phyloP scores from a whole-genome alignment of 2,329 filamentous ascomycete species.

The Gaeumannomyces sp. region DNA sequence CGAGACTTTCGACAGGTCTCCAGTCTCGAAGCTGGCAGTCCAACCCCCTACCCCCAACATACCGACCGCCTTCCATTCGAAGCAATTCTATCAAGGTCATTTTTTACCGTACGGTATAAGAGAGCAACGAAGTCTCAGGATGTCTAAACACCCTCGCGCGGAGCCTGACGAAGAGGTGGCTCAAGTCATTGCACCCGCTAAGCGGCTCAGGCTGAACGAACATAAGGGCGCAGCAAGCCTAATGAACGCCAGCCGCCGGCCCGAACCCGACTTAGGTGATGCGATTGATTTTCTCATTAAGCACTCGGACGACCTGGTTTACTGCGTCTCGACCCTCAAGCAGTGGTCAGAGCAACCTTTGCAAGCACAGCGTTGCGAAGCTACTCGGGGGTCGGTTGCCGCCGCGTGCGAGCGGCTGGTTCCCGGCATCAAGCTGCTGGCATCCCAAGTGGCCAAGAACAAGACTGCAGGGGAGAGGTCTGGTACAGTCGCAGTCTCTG shows the following conservation, averaged over 20 bases:
- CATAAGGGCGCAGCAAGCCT: no score
- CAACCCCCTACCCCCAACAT: background rate
- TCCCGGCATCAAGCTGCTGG: slow-evolving; percentile 15
- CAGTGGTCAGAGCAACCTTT: slow-evolving; percentile 14
- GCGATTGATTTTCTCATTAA: slow-evolving; percentile 25
- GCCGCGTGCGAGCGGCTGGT: slow-evolving; percentile 17
- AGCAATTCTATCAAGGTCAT: background rate
- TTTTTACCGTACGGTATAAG: background rate
- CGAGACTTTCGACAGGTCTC: background rate
- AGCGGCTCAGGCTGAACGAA: slow-evolving; percentile 16
- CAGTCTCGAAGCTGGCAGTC: background rate
- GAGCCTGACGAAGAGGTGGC: slow-evolving; percentile 2
- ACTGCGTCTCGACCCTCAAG: slow-evolving; percentile 31
- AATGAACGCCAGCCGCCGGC: background rate
- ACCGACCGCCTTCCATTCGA: background rate
- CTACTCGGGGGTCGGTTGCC: background rate
- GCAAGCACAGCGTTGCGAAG: background rate
- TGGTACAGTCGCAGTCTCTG: slow-evolving; percentile 11
- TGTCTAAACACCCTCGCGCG: slow-evolving; percentile 28
- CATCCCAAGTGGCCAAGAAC: slow-evolving; percentile 3
- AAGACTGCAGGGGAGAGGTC: background rate
- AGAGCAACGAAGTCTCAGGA: slow-evolving; percentile 14
- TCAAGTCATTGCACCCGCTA: slow-evolving; percentile 13
- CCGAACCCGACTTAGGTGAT: slow-evolving; percentile 7
- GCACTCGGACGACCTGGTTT: slow-evolving; percentile 32